Percentiles rank a stretch among this genome's conserved stretches.
Conservation (phyloP, 2,329 filamentous ascomycete genomes). For the Trematosphaeria pertusa region DNA sequence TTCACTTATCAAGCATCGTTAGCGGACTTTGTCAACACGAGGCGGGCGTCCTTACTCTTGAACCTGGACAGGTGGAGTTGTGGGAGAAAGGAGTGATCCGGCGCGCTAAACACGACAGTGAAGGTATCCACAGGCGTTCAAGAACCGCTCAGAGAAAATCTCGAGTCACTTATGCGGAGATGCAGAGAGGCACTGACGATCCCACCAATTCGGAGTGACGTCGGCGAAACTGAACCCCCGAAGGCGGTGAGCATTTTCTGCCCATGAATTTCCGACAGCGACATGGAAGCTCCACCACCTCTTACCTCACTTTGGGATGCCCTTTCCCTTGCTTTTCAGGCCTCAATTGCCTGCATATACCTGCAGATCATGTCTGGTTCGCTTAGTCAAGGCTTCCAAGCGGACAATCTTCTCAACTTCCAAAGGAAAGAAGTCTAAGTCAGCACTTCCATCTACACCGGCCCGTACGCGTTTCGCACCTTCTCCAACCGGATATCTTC, state of each 20-base stretch:
- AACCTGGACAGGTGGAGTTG: background rate
- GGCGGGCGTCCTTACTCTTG: constrained; percentile 4
- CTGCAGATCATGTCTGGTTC: constrained; percentile 38
- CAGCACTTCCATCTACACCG: constrained; percentile 36
- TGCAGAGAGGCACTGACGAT: constrained; percentile 8
- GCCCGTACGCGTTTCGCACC: constrained; percentile 86
- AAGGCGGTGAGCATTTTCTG: constrained; percentile 23
- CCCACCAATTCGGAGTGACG: constrained; percentile 16
- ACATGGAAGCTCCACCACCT: background rate
- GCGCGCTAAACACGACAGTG: background rate
- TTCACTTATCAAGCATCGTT: constrained; percentile 31
- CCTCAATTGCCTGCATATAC: constrained; percentile 33
- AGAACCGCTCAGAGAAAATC: constrained; percentile 1
- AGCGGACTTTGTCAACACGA: too few species aligned
- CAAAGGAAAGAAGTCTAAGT: constrained; percentile 15
- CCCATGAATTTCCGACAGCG: constrained; percentile 17
- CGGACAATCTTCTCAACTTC: constrained; percentile 22
- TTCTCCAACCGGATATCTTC: constrained; percentile 91
- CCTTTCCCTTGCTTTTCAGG: constrained; percentile 24
- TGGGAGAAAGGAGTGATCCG: background rate
- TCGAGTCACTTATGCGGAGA: background rate
- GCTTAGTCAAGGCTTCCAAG: constrained; percentile 23
- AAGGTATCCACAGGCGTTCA: constrained; percentile 7
- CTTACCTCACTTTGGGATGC: constrained; percentile 27
- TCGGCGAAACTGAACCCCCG: constrained; percentile 14